Evolutionary conservation across 352 stramenopile species (phyloP).

Genomic region (Phytophthora gonapodyides): DNA sequence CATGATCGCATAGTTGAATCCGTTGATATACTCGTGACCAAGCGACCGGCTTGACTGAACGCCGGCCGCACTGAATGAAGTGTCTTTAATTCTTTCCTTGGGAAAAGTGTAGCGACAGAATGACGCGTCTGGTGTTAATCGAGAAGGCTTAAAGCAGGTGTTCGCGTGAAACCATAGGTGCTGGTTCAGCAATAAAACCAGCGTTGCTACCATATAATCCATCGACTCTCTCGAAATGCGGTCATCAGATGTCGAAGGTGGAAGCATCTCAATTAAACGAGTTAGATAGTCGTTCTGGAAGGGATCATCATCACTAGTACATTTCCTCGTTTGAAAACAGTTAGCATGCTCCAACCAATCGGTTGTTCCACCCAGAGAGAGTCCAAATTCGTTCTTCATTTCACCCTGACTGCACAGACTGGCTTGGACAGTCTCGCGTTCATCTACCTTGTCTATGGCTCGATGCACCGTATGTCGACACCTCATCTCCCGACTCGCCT

Average conservation of each 20-base stretch:
- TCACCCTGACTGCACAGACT: background rate
- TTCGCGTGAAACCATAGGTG: background rate
- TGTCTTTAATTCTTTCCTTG: background rate
- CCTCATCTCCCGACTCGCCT: background rate
- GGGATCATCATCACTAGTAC: background rate
- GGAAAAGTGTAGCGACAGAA: background rate
- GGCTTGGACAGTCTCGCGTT: background rate
- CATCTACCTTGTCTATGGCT: background rate
- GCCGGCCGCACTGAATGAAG: background rate
- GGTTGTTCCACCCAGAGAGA: background rate
- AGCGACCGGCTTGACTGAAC: background rate
- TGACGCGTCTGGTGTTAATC: background rate
- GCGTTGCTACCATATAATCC: constrained; percentile 8
- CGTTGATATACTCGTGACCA: constrained; percentile 6
- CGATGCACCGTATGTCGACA: background rate
- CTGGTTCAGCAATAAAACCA: constrained; percentile 8
- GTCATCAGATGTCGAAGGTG: background rate
- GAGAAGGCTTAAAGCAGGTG: constrained; percentile 3
- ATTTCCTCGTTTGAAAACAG: background rate
- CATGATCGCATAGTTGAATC: constrained; percentile 6
- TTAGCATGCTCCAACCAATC: background rate
- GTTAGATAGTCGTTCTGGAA: constrained; percentile 1
- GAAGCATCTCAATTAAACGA: background rate
- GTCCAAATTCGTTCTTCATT: background rate
- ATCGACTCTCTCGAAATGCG: background rate